phyloP scores from a whole-genome alignment of 495 filamentous ascomycete species.

The Xylaria bambusicola region DNA sequence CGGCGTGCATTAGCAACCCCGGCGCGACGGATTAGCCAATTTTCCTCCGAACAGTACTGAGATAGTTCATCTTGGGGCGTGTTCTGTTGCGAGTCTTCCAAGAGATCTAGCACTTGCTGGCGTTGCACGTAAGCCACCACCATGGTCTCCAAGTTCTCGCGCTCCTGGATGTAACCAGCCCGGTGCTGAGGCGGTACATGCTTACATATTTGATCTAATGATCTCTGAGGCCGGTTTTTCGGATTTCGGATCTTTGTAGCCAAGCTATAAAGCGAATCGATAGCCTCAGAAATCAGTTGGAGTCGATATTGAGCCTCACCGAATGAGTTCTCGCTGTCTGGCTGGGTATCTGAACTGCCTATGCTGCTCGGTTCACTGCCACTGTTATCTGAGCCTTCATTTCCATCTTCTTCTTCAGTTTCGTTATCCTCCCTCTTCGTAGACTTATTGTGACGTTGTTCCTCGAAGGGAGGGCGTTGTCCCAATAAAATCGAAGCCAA shows the following conservation, averaged over 20 bases:
- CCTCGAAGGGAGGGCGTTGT: neutral
- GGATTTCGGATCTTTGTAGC: neutral
- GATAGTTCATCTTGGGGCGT: neutral
- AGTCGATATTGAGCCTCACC: neutral
- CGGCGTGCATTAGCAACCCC: neutral
- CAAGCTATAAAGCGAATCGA: neutral
- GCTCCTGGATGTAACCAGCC: neutral
- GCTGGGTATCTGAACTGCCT: neutral
- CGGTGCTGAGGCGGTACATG: neutral
- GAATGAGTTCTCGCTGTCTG: neutral
- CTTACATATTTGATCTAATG: neutral
- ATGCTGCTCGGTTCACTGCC: neutral
- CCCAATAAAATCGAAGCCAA: neutral
- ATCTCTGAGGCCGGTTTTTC: neutral
- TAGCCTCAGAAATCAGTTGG: neutral
- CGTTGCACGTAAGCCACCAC: neutral
- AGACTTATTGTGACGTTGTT: no score
- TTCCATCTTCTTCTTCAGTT: neutral
- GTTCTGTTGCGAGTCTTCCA: no score
- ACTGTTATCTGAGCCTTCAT: neutral
- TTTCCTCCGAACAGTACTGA: neutral
- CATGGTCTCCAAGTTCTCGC: neutral
- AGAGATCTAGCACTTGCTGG: neutral
- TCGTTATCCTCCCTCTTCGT: no score
- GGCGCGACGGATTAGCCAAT: neutral